phyloP scores from a whole-genome alignment of 208 protist species.

The Ichthyophonus hoferi region DNA sequence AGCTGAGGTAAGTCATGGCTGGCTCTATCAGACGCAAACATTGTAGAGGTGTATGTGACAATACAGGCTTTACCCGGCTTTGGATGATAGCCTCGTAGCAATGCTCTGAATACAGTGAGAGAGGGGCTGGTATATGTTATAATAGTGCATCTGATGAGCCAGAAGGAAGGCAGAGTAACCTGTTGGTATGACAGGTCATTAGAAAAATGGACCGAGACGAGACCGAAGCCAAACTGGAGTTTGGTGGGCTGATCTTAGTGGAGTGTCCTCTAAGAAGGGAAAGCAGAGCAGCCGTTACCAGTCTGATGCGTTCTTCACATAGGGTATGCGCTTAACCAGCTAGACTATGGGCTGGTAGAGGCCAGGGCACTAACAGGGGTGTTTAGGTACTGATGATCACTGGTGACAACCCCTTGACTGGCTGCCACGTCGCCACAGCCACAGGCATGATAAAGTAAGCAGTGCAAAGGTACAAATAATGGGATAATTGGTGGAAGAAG shows the following conservation, averaged over 20 bases:
- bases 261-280: constrained; percentile 87
- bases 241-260: constrained; percentile 89
- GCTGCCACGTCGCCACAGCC: constrained; percentile 66
- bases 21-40: too few relatives aligned
- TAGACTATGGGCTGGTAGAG: neutral
- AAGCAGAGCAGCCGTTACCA: constrained; percentile 70
- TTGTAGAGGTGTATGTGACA: too few relatives aligned
- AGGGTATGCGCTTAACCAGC: neutral
- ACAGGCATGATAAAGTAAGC: neutral
- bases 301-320: constrained; percentile 65
- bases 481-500: neutral
- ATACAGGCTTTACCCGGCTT: too few relatives aligned
- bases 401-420: constrained; percentile 91
- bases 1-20: constrained; percentile 13
- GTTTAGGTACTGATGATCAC: constrained; percentile 82
- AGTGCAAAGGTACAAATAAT: too few relatives aligned
- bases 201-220: neutral
- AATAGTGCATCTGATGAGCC: neutral
- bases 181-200: neutral
- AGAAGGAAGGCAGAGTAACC: neutral
- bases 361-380: neutral
- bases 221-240: constrained; percentile 77
- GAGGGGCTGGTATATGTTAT: neutral
- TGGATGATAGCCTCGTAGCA: too few relatives aligned
- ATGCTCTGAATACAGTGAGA: neutral